Percentiles rank a stretch among this genome's conserved stretches.
Conservation (phyloP, 2,329 filamentous ascomycete species). For the Xylaria sp. region DNA sequence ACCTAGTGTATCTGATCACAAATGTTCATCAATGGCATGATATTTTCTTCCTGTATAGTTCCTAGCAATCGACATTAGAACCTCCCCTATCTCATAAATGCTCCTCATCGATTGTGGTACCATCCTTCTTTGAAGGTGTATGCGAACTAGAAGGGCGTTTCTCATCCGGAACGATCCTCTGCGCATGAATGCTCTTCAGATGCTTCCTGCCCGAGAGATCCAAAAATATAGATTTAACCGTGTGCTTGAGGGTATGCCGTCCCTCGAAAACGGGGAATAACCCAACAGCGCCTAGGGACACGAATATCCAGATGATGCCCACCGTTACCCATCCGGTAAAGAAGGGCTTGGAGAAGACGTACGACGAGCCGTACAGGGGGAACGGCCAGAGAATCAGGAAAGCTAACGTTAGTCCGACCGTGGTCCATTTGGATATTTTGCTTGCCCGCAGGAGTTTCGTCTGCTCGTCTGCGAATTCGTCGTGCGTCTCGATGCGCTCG, state of each 20-base stretch:
- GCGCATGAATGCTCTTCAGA: slow-evolving; percentile 45
- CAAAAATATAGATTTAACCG: slow-evolving; percentile 67
- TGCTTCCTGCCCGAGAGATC: slow-evolving; percentile 64
- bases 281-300: slow-evolving; percentile 76
- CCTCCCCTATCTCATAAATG: slow-evolving; percentile 8
- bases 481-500: slow-evolving; percentile 60
- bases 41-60: neutral
- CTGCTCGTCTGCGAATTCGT: slow-evolving; percentile 41
- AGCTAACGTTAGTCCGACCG: slow-evolving; percentile 71
- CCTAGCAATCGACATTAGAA: neutral
- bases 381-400: slow-evolving; percentile 90
- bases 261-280: slow-evolving; percentile 86
- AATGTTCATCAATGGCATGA: too few relatives aligned
- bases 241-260: slow-evolving; percentile 70
- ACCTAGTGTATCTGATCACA: too few relatives aligned
- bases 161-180: slow-evolving; percentile 39
- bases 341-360: slow-evolving; percentile 84
- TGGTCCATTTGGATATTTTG: slow-evolving; percentile 58
- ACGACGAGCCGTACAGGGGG: slow-evolving; percentile 85
- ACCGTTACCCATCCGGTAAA: slow-evolving; percentile 84
- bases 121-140: slow-evolving; percentile 34
- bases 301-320: slow-evolving; percentile 83
- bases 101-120: slow-evolving; percentile 8
- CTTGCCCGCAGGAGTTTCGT: slow-evolving; percentile 42
- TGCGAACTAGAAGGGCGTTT: slow-evolving; percentile 34